These are phyloP conservation scores for Chalciporus chontae DNA, from an alignment of 768 basidiomycete genomes.

Conservation along the genomic window DNA sequence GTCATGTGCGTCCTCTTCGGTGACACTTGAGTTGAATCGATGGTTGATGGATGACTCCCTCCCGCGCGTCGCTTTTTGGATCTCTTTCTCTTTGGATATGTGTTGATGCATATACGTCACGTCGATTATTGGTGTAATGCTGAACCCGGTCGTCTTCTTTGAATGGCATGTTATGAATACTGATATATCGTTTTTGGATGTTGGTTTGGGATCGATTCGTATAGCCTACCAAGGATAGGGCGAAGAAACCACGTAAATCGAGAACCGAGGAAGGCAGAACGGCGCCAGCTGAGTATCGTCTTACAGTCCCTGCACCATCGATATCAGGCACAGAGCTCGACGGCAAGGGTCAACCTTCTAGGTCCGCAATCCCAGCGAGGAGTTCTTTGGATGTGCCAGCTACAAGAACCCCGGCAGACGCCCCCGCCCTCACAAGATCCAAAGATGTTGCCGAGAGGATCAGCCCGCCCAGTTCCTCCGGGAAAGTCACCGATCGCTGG, in stretches of 20 bases:
- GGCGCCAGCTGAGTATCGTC: neutral
- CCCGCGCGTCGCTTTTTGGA: slow-evolving; percentile 11
- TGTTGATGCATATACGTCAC: slow-evolving; percentile 24
- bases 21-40: slow-evolving; percentile 44
- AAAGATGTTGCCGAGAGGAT: slow-evolving; percentile 2
- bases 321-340: neutral
- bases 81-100: slow-evolving; percentile 4
- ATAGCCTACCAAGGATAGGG: slow-evolving; percentile 75
- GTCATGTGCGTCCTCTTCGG: slow-evolving; percentile 85
- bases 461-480: slow-evolving; percentile 6
- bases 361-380: slow-evolving; percentile 3
- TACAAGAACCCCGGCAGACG: neutral
- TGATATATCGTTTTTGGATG: slow-evolving; percentile 14
- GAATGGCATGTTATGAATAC: slow-evolving; percentile 26
- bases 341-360: neutral
- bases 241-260: slow-evolving; percentile 60
- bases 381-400: neutral
- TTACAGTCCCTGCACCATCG: neutral
- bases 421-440: neutral
- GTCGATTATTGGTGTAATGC: slow-evolving; percentile 32
- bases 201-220: neutral
- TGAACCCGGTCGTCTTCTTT: slow-evolving; percentile 16
- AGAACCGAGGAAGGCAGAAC: slow-evolving; percentile 16
- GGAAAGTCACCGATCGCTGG: slow-evolving; percentile 32
- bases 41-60: slow-evolving; percentile 38